Evolutionary conservation across 805 yeast species (phyloP).

Genomic region (Sugiyamaella qingdaonensis): DNA sequence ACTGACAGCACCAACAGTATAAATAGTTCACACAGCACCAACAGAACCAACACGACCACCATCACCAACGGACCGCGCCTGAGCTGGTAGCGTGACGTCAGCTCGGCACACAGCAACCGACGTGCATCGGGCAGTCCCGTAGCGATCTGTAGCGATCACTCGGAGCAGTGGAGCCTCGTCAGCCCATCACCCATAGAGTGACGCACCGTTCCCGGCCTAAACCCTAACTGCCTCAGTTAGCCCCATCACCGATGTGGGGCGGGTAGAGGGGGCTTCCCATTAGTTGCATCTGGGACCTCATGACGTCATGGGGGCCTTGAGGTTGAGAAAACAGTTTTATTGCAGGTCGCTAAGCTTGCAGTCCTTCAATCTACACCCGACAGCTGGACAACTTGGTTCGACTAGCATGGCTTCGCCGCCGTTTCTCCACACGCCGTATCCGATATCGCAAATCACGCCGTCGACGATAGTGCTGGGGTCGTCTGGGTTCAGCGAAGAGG

Average conservation of each 20-base stretch:
- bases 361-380: neutral
- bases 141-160: neutral
- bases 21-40: too few species aligned
- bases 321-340: neutral
- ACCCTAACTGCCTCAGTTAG: too few species aligned
- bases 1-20: too few species aligned
- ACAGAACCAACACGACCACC: too few species aligned
- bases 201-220: neutral
- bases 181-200: neutral
- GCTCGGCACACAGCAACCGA: too few species aligned
- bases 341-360: neutral
- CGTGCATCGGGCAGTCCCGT: too few species aligned
- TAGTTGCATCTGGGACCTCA: neutral
- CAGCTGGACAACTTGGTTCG: neutral
- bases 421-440: constrained; percentile 18
- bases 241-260: neutral
- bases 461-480: constrained; percentile 23
- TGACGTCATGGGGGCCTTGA: neutral
- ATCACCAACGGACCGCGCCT: too few species aligned
- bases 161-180: neutral
- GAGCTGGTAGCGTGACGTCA: too few species aligned
- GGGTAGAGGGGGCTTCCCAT: neutral
- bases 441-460: constrained; percentile 22
- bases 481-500: constrained; percentile 6
- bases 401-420: constrained; percentile 9